phyloP scores from a whole-genome alignment of 1,139 yeast species.

The Pichia sp. region DNA sequence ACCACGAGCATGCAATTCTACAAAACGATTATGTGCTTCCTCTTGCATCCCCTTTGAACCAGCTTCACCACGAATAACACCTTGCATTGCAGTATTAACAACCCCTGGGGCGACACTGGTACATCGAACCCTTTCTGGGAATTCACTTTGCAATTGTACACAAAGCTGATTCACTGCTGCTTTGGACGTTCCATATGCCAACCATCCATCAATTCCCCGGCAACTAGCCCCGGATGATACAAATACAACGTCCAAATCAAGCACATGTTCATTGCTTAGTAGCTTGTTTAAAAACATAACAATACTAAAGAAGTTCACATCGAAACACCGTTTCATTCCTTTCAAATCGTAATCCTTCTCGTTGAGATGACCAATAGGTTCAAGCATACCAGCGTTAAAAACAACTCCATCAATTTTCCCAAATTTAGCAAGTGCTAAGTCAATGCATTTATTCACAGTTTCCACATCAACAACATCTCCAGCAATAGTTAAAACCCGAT shows the following conservation, averaged over 20 bases:
- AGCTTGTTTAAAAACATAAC: constrained; percentile 55
- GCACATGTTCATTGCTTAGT: constrained; percentile 41
- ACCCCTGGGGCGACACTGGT: constrained; percentile 89
- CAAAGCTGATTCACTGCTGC: constrained; percentile 82
- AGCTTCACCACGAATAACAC: constrained; percentile 57
- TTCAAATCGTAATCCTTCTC: constrained; percentile 36
- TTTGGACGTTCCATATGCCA: constrained; percentile 84
- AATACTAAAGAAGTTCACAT: constrained; percentile 73
- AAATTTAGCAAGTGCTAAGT: constrained; percentile 42
- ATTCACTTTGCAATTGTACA: constrained; percentile 60
- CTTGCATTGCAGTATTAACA: constrained; percentile 85
- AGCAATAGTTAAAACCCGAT: constrained; percentile 46
- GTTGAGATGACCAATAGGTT: constrained; percentile 63
- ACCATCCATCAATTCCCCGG: constrained; percentile 65
- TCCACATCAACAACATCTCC: constrained; percentile 61
- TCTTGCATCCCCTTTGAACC: constrained; percentile 53
- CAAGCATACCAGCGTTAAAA: constrained; percentile 84
- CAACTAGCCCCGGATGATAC: constrained; percentile 86
- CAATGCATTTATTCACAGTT: constrained; percentile 39
- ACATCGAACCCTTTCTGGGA: constrained; percentile 44
- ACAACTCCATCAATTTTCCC: constrained; percentile 66
- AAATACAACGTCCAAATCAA: constrained; percentile 43
- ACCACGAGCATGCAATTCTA: constrained; percentile 48
- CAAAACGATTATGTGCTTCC: constrained; percentile 51
- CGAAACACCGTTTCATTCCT: constrained; percentile 62